These are phyloP conservation scores for Mortierella sp. DNA, from an alignment of 371 early-diverging fungal species.

Conservation along the genomic window DNA sequence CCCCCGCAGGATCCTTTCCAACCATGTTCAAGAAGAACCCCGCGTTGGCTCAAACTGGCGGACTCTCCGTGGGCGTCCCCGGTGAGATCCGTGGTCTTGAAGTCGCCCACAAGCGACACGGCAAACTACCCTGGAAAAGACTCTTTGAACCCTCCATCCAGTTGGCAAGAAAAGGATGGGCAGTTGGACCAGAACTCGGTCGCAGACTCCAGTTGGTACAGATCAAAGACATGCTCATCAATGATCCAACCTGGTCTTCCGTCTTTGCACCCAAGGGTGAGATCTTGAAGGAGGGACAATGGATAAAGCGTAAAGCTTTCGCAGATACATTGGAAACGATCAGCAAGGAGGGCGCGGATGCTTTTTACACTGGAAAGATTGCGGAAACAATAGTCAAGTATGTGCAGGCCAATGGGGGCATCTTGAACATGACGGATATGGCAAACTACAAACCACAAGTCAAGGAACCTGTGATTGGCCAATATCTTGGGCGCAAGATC, in stretches of 20 bases:
- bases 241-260: slow-evolving; percentile 56
- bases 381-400: slow-evolving; percentile 79
- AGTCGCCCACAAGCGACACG: slow-evolving; percentile 80
- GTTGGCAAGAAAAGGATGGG: slow-evolving; percentile 85
- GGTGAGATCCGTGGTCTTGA: slow-evolving; percentile 93
- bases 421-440: slow-evolving; percentile 87
- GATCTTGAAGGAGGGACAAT: slow-evolving; percentile 74
- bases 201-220: slow-evolving; percentile 57
- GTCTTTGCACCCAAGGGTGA: slow-evolving; percentile 75
- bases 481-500: slow-evolving; percentile 79
- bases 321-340: slow-evolving; percentile 87
- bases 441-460: slow-evolving; percentile 72
- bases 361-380: slow-evolving; percentile 92
- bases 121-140: slow-evolving; percentile 87
- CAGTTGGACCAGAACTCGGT: slow-evolving; percentile 68
- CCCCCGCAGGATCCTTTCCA: slow-evolving; percentile 77
- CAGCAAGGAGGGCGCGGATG: slow-evolving; percentile 82
- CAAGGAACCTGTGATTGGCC: slow-evolving; percentile 70
- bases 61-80: slow-evolving; percentile 90
- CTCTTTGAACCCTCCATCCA: slow-evolving; percentile 87
- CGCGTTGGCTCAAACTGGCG: slow-evolving; percentile 76
- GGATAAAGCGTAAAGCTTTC: slow-evolving; percentile 74
- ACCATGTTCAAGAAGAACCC: slow-evolving; percentile 83
- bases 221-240: slow-evolving; percentile 45
- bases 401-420: slow-evolving; percentile 79